Conservation (phyloP, 371 early-diverging fungal species). For the Lichtheimia corymbifera region DNA sequence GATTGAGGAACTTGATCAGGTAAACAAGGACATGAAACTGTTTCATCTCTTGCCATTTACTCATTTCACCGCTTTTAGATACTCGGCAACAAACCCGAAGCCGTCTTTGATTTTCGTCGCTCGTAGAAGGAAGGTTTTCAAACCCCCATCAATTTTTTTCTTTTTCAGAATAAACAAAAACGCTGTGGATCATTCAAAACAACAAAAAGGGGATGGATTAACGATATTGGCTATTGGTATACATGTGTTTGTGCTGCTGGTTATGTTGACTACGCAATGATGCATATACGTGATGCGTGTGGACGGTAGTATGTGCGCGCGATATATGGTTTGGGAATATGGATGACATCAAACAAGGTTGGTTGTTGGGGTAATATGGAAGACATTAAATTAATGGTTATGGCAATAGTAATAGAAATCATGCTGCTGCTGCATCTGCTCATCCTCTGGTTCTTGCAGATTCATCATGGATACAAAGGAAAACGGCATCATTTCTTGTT, state of each 20-base stretch:
- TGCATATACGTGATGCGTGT: too few relatives aligned
- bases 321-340: background rate
- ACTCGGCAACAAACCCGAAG: slow-evolving; percentile 73
- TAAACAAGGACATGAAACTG: slow-evolving; percentile 12
- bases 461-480: slow-evolving; percentile 9
- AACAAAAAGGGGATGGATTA: slow-evolving; percentile 5
- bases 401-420: background rate
- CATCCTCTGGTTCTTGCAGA: slow-evolving; percentile 4
- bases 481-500: slow-evolving; percentile 2
- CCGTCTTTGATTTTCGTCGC: slow-evolving; percentile 62
- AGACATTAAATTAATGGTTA: slow-evolving; percentile 2
- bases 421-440: slow-evolving; percentile 4
- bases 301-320: too few relatives aligned
- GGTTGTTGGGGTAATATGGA: background rate
- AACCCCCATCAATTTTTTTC: background rate
- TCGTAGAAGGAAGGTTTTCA: slow-evolving; percentile 27
- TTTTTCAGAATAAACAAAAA: slow-evolving; percentile 3
- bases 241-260: too few relatives aligned
- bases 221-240: too few relatives aligned
- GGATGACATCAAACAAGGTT: background rate
- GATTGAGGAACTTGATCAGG: slow-evolving; percentile 61
- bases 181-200: background rate
- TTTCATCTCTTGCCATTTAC: background rate
- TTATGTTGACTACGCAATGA: too few relatives aligned
- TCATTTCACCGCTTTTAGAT: slow-evolving; percentile 28